Evolutionary conservation across 352 stramenopile genomes (phyloP).

Genomic region (Pythium vanterpoolii): DNA sequence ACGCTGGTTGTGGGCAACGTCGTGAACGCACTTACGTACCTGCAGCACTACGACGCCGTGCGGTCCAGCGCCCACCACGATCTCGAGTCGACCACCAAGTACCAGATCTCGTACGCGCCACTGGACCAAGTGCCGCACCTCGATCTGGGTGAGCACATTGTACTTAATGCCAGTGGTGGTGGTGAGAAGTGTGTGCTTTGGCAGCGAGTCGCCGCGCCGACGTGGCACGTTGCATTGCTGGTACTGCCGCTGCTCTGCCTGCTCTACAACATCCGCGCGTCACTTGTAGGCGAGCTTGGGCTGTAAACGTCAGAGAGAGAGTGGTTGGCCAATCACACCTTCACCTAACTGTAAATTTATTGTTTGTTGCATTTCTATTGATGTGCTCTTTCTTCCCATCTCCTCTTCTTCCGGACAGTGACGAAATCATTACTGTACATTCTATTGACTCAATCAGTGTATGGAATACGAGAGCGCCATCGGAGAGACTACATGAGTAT

Average conservation of each 20-base stretch:
- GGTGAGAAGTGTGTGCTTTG: slow-evolving; percentile 6
- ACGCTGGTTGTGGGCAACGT: slow-evolving; percentile 95
- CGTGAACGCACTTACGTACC: slow-evolving; percentile 70
- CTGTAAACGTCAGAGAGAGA: neutral
- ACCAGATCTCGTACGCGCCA: slow-evolving; percentile 66
- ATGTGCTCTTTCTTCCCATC: too few species aligned
- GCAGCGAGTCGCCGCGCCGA: neutral
- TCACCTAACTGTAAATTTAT: too few species aligned
- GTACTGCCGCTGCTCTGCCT: slow-evolving; percentile 24
- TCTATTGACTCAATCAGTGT: too few species aligned
- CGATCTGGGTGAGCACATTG: slow-evolving; percentile 59
- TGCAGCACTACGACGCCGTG: slow-evolving; percentile 64
- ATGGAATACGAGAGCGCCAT: too few species aligned
- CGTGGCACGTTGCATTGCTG: slow-evolving; percentile 27
- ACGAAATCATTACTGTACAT: too few species aligned
- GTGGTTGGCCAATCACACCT: neutral
- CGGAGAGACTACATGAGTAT: too few species aligned
- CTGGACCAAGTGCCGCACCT: slow-evolving; percentile 43
- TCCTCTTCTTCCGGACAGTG: too few species aligned
- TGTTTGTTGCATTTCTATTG: too few species aligned
- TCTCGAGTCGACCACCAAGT: slow-evolving; percentile 37
- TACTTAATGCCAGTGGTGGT: slow-evolving; percentile 29
- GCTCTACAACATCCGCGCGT: slow-evolving; percentile 13
- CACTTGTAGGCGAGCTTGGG: slow-evolving; percentile 9
- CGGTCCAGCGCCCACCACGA: slow-evolving; percentile 22